Evolutionary conservation across 2,329 filamentous ascomycete species (phyloP).

Genomic region (Ophiocordyceps camponoti-saundersi): DNA sequence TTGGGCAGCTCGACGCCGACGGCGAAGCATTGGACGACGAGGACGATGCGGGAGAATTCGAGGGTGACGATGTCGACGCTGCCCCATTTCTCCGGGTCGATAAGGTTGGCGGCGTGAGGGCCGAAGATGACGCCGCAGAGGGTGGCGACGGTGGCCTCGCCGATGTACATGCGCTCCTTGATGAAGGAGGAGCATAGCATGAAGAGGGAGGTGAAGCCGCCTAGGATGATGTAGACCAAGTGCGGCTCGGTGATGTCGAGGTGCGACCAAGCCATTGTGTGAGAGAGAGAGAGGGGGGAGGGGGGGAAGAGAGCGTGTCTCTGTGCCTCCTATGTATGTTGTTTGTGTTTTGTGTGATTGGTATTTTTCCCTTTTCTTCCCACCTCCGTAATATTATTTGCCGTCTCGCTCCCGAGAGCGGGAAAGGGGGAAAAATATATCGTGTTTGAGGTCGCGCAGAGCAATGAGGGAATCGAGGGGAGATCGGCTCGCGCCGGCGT

Average conservation of each 20-base stretch:
- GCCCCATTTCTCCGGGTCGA: slow-evolving; percentile 62
- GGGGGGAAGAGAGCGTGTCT: neutral
- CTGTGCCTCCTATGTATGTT: neutral
- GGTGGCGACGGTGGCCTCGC: slow-evolving; percentile 89
- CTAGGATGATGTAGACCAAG: slow-evolving; percentile 95
- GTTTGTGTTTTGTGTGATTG: neutral
- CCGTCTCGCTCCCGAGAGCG: no score
- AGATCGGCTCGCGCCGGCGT: no score
- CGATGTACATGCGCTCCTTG: slow-evolving; percentile 97
- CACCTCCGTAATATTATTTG: no score
- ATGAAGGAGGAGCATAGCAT: slow-evolving; percentile 97
- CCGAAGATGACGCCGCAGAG: slow-evolving; percentile 80
- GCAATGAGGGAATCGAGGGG: no score
- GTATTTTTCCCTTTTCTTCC: no score
- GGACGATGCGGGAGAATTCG: slow-evolving; percentile 76
- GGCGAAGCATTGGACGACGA: slow-evolving; percentile 85
- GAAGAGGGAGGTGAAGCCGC: slow-evolving; percentile 93
- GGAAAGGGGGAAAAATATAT: no score
- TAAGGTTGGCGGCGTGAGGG: slow-evolving; percentile 66
- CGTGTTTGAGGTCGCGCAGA: no score
- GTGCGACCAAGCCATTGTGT: slow-evolving; percentile 58
- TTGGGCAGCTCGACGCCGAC: slow-evolving; percentile 81
- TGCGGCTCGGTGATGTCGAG: slow-evolving; percentile 83
- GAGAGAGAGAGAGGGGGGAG: neutral
- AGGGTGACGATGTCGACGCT: slow-evolving; percentile 75